Evolutionary conservation across 371 early-diverging fungal species (phyloP).

Genomic region (Zychaea mexicana): DNA sequence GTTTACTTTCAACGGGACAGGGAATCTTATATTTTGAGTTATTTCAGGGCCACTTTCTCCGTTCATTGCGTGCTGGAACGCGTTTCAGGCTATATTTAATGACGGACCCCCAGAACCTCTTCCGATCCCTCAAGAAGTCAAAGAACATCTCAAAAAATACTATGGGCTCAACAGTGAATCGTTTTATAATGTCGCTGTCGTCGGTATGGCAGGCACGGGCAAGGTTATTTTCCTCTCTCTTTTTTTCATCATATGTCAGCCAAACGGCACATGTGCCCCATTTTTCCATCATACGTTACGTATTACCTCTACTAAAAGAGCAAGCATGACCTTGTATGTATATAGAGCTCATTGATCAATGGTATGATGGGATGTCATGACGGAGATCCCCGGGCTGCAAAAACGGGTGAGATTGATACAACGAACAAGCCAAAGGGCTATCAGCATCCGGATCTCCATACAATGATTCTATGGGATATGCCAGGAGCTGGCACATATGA

Average conservation of each 20-base stretch:
- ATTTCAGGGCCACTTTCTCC: conserved; percentile 56
- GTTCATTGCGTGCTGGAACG: conserved; percentile 45
- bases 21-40: background rate
- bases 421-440: conserved; percentile 35
- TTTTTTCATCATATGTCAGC: background rate
- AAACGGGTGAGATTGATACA: conserved; percentile 46
- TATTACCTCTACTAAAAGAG: no score
- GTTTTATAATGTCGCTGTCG: conserved; percentile 49
- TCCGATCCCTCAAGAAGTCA: conserved; percentile 27
- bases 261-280: background rate
- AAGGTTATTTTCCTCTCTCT: conserved; percentile 29
- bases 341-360: conserved; percentile 48
- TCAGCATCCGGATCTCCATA: conserved; percentile 45
- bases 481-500: conserved; percentile 48
- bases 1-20: no score
- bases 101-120: conserved; percentile 34
- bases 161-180: conserved; percentile 38
- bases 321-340: background rate
- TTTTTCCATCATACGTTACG: no score
- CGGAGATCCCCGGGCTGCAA: conserved; percentile 29
- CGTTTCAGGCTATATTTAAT: conserved; percentile 42
- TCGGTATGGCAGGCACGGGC: conserved; percentile 47
- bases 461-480: conserved; percentile 54
- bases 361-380: conserved; percentile 48
- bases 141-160: conserved; percentile 28